Base-by-base conservation (phyloP, 371 early-diverging fungal genomes). In the Rhizopus stolonifer region DNA sequence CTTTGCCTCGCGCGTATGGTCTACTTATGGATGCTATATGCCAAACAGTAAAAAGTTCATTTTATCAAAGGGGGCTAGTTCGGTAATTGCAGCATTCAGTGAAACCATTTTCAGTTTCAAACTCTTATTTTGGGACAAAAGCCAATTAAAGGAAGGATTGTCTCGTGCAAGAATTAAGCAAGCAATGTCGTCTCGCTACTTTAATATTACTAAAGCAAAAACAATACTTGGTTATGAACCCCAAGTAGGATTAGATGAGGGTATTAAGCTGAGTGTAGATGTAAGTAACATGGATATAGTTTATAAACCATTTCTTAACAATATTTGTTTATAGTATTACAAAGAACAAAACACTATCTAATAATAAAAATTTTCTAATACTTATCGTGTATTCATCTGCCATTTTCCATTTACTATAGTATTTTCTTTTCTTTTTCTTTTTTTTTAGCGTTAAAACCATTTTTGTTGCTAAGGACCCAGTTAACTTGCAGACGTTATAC, bases 151-250 rank as follows among this genome's bases (percentile, higher is more conserved):
- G 51, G 75, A 79, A 59, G 79, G 83, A 9, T 72, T 90, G 60
- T 81, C 86, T 13, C 69, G 75, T 3, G 76, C 85, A 46, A 56
- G 85, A 40, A 78, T 94, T 47, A 85, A 84, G 56, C 77, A 88
- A 58, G 81, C 89, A 24, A 80, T 86, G 60, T 83, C 82, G 34
- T 85, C 89, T 42, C 83, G 93, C 32, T 93, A 88, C 62, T 90
- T 88, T 65, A 81, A 90, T 62, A 89, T 90, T 53, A 61, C 67
- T 22, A 92, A 92, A 71, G 93, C 95, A 24, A 86, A 81, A 61
- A 78, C 69, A 46, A 52, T 83, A 11, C 77, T 94, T 18, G 91
- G 87, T 2, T 94, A 94, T 67, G 81, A 81, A 59, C 92, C 95
- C 11, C 68, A 78, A 15, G 77, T 88, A 4, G 70, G 80, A 1